Base-by-base conservation (phyloP, 1,139 yeast species). In the Lodderomyces metapsilosis region DNA sequence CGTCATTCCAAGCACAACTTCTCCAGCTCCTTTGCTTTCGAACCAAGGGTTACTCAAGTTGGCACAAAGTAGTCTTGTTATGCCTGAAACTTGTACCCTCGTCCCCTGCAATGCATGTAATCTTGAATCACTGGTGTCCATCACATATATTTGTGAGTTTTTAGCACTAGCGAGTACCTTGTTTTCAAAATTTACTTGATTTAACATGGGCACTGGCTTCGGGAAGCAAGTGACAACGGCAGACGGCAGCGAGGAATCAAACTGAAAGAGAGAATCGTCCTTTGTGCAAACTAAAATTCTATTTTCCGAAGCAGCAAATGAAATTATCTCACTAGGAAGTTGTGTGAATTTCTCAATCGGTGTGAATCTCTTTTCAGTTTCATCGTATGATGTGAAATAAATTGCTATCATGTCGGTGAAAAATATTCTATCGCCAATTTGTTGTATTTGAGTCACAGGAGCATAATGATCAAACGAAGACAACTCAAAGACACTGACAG, bases 141-240 rank as follows among this genome's bases (percentile, higher is more conserved):
- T 28, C 11, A 28, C 11, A 28, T 15, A 7, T 7, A 28, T 9
- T 15, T n/a, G 32, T 13, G 30, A 18, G 13, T 64, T 52, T 43
- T 70, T 72, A 46, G 76, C 81, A 2, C 77, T 70, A 0, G 64
- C 63, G 3, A 72, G 53, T 1, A 70, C 54, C 10, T 57, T 52
- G 1, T 52, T 46, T 2, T 56, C 56, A 9, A 64, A 45, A 8
- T 58, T 49, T 2, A 71, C 57, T 34, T 67, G 71, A 43, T 69
- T 73, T n/a, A 73, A 62, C 21, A 70, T 57, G 18, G 65, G 56
- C 22, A 73, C 66, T 1, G 71, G 61, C 3, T 61, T 48, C 0
- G 70, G 63, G 46, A 15, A 15, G 15, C 32, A 28, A 16, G 18
- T 18, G 7, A 15, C 6, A 18, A 28, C 18, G 15, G 13, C 8